Conservation (phyloP, 768 basidiomycete genomes). For the Suillus hirtellus region DNA sequence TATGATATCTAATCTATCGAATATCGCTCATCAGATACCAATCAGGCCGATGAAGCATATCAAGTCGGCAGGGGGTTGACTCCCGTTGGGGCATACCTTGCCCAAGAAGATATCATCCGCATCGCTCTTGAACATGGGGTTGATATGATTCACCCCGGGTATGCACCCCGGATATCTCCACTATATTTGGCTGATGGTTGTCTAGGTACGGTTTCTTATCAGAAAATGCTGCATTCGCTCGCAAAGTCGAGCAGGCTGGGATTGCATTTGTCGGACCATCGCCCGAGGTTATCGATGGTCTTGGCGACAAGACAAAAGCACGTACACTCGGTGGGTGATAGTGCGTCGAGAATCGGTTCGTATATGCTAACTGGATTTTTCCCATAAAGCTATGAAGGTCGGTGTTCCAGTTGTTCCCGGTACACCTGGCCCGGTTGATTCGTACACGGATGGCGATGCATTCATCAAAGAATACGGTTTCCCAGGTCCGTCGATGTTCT, state of each 20-base stretch:
- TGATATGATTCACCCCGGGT: slow-evolving; percentile 99
- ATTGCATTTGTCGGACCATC: slow-evolving; percentile 95
- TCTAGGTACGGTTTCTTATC: slow-evolving; percentile 93
- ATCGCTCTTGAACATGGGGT: slow-evolving; percentile 98
- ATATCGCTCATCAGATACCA: slow-evolving; percentile 19
- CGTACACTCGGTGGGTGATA: slow-evolving; percentile 68
- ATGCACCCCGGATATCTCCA: slow-evolving; percentile 20
- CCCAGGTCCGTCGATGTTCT: slow-evolving; percentile 57
- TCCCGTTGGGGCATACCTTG: slow-evolving; percentile 95
- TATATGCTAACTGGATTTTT: slow-evolving; percentile 10
- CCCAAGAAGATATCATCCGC: slow-evolving; percentile 95
- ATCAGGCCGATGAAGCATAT: slow-evolving; percentile 95
- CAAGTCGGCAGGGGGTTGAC: slow-evolving; percentile 96
- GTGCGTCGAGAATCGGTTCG: slow-evolving; percentile 10
- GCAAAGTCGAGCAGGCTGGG: slow-evolving; percentile 96
- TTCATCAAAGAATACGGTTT: slow-evolving; percentile 98
- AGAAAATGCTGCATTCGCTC: slow-evolving; percentile 96
- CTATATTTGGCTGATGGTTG: slow-evolving; percentile 12
- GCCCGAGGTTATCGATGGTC: slow-evolving; percentile 94
- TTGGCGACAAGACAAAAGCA: slow-evolving; percentile 99
- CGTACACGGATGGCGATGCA: slow-evolving; percentile 74
- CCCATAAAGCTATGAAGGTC: slow-evolving; percentile 70
- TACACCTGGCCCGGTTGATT: slow-evolving; percentile 89
- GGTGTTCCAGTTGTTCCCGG: slow-evolving; percentile 97
- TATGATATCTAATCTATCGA: slow-evolving; percentile 26